Base-by-base conservation (phyloP, 2,329 filamentous ascomycete species). In the Cordyceps cicadae region DNA sequence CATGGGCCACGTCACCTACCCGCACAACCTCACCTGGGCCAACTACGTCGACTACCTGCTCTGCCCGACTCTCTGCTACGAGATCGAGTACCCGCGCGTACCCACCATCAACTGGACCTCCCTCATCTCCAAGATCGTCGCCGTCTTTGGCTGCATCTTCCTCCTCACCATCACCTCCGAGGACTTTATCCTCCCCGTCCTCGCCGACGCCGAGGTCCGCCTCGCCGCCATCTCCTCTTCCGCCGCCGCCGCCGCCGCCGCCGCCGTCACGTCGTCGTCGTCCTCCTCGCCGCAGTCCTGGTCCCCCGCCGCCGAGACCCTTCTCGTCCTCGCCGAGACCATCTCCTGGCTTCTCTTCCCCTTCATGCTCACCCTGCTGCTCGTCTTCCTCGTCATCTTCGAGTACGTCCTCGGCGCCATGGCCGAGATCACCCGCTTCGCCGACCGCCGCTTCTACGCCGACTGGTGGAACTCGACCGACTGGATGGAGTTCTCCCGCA, bases 341-440 rank as follows among this genome's bases (percentile, higher is more conserved):
- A 92, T 96, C 70, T 93, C 89, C 61, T 87, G 90, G 79, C 84
- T 99, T 19, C 82, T 99, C 24, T 97, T 97, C 75, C 94, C 94
- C 3, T 99, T 97, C 74, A 97, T 97, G 90, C 82, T 97, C 63
- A 96, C 88, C 4, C 95, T 97, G 72, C 79, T 97, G 5, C 85
- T 97, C 53, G 92, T 97, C 60, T 99, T 99, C 78, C 86, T 99
- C 62, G 92, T 97, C 73, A 97, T 97, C 68, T 99, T 97, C 73
- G 94, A 99, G 74, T 99, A 97, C 74, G 83, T 96, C 12, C 84
- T 97, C 39, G 94, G 93, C 62, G 92, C 92, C 53, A 96, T 95
- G 69, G 94, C 92, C 15, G 94, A 99, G 73, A 89, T 97, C 66
- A 96, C 92, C 19, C 83, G 87, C 67, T 97, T 97, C 72, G 93